Percentiles rank a stretch among this genome's conserved stretches.
These are phyloP conservation scores for Suillus ampliporus DNA, from an alignment of 768 basidiomycete species.

Conservation along the genomic window DNA sequence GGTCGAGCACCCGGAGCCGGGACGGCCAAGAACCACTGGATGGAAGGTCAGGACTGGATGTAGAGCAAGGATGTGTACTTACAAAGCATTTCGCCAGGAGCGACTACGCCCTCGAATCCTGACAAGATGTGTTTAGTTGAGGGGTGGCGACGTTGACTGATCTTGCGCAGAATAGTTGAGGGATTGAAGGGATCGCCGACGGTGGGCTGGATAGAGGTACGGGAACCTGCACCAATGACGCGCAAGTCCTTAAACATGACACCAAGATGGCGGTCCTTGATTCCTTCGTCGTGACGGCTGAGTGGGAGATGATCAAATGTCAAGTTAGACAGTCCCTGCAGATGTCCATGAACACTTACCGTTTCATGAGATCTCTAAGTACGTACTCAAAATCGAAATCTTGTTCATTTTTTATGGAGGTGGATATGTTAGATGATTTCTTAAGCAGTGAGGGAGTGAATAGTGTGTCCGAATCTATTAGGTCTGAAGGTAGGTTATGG, in stretches of 20 bases:
- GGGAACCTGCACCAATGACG: conserved; percentile 63
- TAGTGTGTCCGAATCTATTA: not conserved
- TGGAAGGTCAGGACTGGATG: not conserved
- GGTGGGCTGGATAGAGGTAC: conserved; percentile 60
- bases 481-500: not conserved
- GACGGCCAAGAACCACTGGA: conserved; percentile 85
- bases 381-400: conserved; percentile 35
- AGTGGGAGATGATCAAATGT: conserved; percentile 3
- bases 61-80: conserved; percentile 33
- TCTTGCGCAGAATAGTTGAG: conserved; percentile 43
- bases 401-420: not conserved
- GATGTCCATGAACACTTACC: conserved; percentile 20
- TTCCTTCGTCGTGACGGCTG: conserved; percentile 54
- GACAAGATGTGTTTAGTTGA: conserved; percentile 59
- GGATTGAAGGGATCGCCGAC: conserved; percentile 70
- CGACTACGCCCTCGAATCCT: conserved; percentile 60
- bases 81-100: conserved; percentile 74
- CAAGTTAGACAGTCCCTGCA: not conserved
- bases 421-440: not conserved
- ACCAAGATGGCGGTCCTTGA: conserved; percentile 59
- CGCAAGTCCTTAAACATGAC: conserved; percentile 62
- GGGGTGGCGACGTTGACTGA: conserved; percentile 61
- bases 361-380: conserved; percentile 28
- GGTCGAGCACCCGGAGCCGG: conserved; percentile 85
- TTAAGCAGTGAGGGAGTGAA: not conserved